Evolutionary conservation across 345 rosid genomes (phyloP).

Genomic region (Eutrema japonicum): DNA sequence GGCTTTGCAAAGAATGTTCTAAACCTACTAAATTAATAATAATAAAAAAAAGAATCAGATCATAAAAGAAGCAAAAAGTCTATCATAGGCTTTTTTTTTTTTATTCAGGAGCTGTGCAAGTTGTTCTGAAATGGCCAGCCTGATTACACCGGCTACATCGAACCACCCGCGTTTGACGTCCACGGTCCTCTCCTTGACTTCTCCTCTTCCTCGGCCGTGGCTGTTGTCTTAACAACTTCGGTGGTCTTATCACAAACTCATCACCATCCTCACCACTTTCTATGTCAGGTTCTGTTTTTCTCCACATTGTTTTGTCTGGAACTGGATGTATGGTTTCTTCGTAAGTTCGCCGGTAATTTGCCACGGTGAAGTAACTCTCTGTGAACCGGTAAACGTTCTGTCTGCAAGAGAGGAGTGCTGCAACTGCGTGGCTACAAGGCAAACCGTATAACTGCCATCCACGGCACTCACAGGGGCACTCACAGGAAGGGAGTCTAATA

Average conservation of each 20-base stretch:
- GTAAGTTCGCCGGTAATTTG: constrained; percentile 84
- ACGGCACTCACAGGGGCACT: constrained; percentile 76
- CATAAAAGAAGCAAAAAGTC: constrained; percentile 13
- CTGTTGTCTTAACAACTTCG: constrained; percentile 75
- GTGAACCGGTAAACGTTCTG: constrained; percentile 86
- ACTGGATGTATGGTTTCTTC: constrained; percentile 93
- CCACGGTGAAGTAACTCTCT: constrained; percentile 88
- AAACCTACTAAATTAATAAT: constrained; percentile 33
- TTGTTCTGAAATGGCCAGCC: constrained; percentile 97
- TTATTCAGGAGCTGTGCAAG: constrained; percentile 91
- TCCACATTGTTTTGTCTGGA: constrained; percentile 87
- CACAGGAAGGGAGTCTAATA: constrained; percentile 70
- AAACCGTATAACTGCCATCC: constrained; percentile 94
- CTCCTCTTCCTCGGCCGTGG: constrained; percentile 91
- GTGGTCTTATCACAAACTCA: constrained; percentile 68
- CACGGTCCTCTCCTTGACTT: constrained; percentile 83
- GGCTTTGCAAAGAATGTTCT: constrained; percentile 39
- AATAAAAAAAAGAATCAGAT: neutral
- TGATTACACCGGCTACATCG: constrained; percentile 96
- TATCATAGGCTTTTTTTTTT: constrained; percentile 24
- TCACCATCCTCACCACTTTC: constrained; percentile 46
- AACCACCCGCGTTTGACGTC: constrained; percentile 84
- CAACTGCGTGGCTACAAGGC: constrained; percentile 98
- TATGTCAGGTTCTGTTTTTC: constrained; percentile 59
- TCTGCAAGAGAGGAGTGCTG: constrained; percentile 91